Base-by-base conservation (phyloP, 1,284 basidiomycete genomes). In the Pyrrhoderma noxium region DNA sequence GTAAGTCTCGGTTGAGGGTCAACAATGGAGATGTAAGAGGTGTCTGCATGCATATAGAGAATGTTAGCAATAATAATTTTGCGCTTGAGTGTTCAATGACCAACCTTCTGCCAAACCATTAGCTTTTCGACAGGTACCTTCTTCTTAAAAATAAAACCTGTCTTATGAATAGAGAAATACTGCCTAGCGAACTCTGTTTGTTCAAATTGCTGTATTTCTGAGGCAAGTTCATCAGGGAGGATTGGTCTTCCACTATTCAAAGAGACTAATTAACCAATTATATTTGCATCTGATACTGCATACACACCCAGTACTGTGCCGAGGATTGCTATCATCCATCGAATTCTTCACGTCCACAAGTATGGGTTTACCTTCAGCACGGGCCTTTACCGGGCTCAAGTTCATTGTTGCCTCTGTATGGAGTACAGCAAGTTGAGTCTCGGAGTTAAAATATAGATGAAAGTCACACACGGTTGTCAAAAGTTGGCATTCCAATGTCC, bases 41-140 rank as follows among this genome's bases (percentile, higher is more conserved):
- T 0, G 71, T 59, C 77, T 86, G 59, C 3, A 55, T 21, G 38
- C 45, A 36, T 39, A 22, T 22, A 5, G 38, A 5, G 14, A 18
- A 5, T 21, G 49, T 21, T 47, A 27, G 55, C 35, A 35, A 42
- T 5, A 21, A 36, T 41, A 53, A 27, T 18, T 21, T 14, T 14
- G 41, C 7, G 5, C 47, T 27, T 42, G 13, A 36, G 7, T 46
- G 21, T 40, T 11, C 41, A 52, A 44, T 40, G 45, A 55, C 66
- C 38, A 45, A 80, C 82, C 74, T 86, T 89, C 65, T 94, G 91
- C 89, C 90, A 93, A 47, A 80, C 75, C 88, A 94, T 92, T 68
- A 93, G 79, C 60, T 89, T 82, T 35, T 76, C 81, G 2, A 93
- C 79, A 0, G 91, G 89, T 1, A 93, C 77, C 55, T 75, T 80